phyloP scores from a whole-genome alignment of 2,329 filamentous ascomycete genomes.

The Aspergillus calidoustus region DNA sequence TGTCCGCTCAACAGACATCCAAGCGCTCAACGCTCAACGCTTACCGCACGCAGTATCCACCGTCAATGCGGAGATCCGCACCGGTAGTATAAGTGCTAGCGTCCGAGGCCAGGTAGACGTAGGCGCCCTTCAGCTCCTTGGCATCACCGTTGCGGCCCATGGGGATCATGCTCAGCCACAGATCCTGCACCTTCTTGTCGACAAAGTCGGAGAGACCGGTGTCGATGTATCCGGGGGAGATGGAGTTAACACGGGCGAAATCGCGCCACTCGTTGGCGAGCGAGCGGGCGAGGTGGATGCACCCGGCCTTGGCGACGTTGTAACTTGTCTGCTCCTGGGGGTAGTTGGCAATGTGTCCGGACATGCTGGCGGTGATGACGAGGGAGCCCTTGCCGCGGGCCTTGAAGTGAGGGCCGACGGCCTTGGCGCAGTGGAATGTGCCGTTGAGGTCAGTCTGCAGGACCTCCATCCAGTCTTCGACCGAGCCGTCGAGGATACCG shows the following conservation, averaged over 20 bases:
- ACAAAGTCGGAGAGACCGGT: constrained; percentile 71
- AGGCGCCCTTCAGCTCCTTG: constrained; percentile 67
- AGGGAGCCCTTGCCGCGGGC: constrained; percentile 67
- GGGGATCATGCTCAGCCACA: constrained; percentile 65
- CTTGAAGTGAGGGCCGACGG: constrained; percentile 80
- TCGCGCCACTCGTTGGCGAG: constrained; percentile 72
- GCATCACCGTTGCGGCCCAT: constrained; percentile 66
- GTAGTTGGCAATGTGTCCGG: constrained; percentile 59
- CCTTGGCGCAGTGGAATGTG: constrained; percentile 82
- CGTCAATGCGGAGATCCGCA: constrained; percentile 53
- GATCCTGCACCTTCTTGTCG: constrained; percentile 59
- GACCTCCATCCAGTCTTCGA: constrained; percentile 76
- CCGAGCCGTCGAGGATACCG: constrained; percentile 70
- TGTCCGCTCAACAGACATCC: background rate
- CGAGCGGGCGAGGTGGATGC: constrained; percentile 66
- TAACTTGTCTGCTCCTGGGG: constrained; percentile 70
- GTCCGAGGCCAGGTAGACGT: constrained; percentile 55
- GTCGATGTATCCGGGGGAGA: constrained; percentile 71
- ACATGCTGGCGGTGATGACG: constrained; percentile 70
- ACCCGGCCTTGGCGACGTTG: constrained; percentile 69
- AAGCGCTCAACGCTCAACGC: background rate
- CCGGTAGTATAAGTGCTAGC: constrained; percentile 57
- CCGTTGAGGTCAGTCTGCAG: constrained; percentile 87
- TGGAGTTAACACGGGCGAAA: constrained; percentile 70
- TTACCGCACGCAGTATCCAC: constrained; percentile 54